Base-by-base conservation (phyloP, 2,329 filamentous ascomycete genomes). In the Davidsoniella eucalypti region DNA sequence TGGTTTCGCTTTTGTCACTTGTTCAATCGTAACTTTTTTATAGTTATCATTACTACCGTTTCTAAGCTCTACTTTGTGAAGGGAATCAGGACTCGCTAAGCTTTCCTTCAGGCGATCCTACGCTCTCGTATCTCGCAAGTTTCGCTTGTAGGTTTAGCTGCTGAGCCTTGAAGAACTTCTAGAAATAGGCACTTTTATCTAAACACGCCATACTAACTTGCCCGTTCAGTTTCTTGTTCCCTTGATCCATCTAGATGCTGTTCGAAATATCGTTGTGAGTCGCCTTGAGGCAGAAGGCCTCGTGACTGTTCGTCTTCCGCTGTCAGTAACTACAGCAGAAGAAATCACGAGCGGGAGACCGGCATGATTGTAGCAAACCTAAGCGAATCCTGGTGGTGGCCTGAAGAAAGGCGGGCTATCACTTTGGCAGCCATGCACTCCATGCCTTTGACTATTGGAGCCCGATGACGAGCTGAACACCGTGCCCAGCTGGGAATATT, bases 381-480 rank as follows among this genome's bases (percentile, higher is more conserved):
- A 3, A 86, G 85, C 4, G 80, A 93, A 64, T 67, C 84, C 16
- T 69, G 80, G 58, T 95, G 86, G 80, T 85, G 83, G 61, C 76
- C 83, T 39, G 71, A 75, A 47, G 71, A 71, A 1, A 65, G 71
- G 47, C 71, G 73, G 45, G 69, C 78, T 0, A 68, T 94, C 54
- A 83, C 76, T 1, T 61, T 71, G 1, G 59, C 61, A 0, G 72
- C 70, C 2, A 83, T 81, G 69, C 60, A 68, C 6, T 69, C 69
- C 1, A 64, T 82, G 42, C 79, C 80, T 1, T 72, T 80, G 57
- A 68, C 70, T 51, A 83, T 76, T 44, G 71, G 78, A 2, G 78
- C 80, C 9, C 52, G 64, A 78, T 49, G 60, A 66, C 0, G 58
- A 63, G 26, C 63, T 75, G 9, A 52, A 52, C 37, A 23, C 39